These are phyloP conservation scores for Neoboletus magnificus DNA, from an alignment of 768 basidiomycete species.

Conservation along the genomic window DNA sequence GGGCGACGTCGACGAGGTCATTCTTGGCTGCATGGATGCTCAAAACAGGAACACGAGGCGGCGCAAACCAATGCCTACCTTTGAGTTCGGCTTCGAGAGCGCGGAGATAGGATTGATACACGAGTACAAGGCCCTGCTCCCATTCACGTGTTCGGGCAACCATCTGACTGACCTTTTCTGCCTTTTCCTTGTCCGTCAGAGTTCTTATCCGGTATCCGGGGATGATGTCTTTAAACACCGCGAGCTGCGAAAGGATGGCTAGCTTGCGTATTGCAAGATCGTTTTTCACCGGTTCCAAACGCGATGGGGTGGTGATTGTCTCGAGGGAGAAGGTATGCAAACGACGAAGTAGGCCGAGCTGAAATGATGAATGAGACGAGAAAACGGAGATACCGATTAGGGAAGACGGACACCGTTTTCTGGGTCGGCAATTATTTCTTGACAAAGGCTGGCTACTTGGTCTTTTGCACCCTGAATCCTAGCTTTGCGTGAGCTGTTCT, in stretches of 20 bases:
- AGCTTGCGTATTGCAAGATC: constrained; percentile 83
- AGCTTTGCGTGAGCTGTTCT: constrained; percentile 59
- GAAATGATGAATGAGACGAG: constrained; percentile 15
- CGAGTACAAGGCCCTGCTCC: constrained; percentile 87
- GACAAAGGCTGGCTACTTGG: constrained; percentile 90
- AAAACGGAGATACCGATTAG: neutral
- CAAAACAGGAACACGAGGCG: constrained; percentile 19
- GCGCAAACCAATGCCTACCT: constrained; percentile 37
- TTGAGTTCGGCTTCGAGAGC: constrained; percentile 84
- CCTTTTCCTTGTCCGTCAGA: constrained; percentile 85
- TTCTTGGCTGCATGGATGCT: constrained; percentile 48
- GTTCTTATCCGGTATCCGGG: constrained; percentile 94
- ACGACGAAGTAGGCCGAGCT: constrained; percentile 88
- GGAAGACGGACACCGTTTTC: constrained; percentile 78
- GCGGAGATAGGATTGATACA: constrained; percentile 88
- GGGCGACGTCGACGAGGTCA: constrained; percentile 61
- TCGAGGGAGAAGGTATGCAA: constrained; percentile 84
- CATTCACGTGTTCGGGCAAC: constrained; percentile 88
- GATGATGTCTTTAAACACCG: constrained; percentile 94
- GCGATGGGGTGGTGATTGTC: constrained; percentile 66
- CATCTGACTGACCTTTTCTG: constrained; percentile 92
- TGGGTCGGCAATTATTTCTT: constrained; percentile 91
- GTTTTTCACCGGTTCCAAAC: constrained; percentile 69
- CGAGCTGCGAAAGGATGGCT: constrained; percentile 84
- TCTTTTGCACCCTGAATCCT: constrained; percentile 82